Percentiles rank a stretch among this genome's conserved stretches.
These are phyloP conservation scores for Plasmodium cynomolgi DNA, from an alignment of 169 alveolate species.

Conservation along the genomic window DNA sequence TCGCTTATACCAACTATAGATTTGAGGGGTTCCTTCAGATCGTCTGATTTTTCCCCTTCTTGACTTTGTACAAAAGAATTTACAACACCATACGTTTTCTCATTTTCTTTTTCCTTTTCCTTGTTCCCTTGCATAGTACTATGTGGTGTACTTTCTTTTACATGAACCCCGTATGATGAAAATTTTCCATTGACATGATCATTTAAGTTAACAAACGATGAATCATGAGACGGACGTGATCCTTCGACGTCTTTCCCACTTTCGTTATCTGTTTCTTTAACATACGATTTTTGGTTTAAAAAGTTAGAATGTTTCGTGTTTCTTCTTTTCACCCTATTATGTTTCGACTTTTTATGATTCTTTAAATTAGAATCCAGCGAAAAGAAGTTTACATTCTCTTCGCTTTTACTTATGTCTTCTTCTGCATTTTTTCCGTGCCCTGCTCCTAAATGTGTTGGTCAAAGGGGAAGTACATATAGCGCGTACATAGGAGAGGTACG, in stretches of 20 bases:
- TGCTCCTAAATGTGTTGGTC: not conserved
- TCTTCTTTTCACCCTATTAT: constrained; percentile 11
- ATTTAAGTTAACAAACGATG: constrained; percentile 6
- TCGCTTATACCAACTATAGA: not conserved
- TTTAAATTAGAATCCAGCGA: constrained; percentile 1
- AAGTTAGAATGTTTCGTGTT: not conserved
- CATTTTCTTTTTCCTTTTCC: not conserved
- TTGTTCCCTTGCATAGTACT: not conserved
- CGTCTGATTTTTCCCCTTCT: not conserved
- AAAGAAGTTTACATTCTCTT: not conserved
- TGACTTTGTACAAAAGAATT: not conserved
- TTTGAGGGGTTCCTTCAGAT: not conserved
- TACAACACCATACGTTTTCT: not conserved
- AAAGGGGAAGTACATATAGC: not conserved
- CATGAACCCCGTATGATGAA: constrained; percentile 6
- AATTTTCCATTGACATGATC: not conserved
- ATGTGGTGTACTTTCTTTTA: not conserved
- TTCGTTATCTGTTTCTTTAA: constrained; percentile 1
- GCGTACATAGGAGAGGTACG: not conserved
- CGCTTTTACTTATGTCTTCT: not conserved
- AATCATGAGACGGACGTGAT: not conserved
- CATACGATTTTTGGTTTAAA: not conserved
- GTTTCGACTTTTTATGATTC: not conserved
- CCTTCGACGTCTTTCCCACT: not conserved
- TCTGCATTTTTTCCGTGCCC: not conserved